Base-by-base conservation (phyloP, 108 stramenopile species). In the Cyclotella choctawhatcheeana region DNA sequence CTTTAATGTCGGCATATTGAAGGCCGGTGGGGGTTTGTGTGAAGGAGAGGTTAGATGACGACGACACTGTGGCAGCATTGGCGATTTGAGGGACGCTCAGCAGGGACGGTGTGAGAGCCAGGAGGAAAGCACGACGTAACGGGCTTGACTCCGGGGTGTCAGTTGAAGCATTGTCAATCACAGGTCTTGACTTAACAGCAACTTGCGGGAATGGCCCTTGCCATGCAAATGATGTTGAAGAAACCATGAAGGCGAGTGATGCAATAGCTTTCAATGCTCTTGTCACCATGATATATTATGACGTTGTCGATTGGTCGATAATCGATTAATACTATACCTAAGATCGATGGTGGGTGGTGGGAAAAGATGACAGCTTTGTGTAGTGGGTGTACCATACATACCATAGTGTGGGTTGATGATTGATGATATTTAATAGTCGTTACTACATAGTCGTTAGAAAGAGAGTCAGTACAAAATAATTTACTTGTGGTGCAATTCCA, bases 1-100 rank as follows among this genome's bases (percentile, higher is more conserved):
- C 37, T 52, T 83, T 89, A 32, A 84, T 83, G 77, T 91, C 90
- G 13, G 85, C 86, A 68, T 83, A 91, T 60, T 86, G 73, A 24
- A 91, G 58, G 12, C 90, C 90, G 29, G 81, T 58, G 44, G 79
- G 44, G 14, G 82, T 65, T 26, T 83, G 69, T 35, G 62, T 73
- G 48, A 61, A 71, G 24, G 67, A 40, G 7, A 77, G 68, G 63
- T 65, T 45, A 21, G 69, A 40, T 10, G 60, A 24, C 3, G 59
- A 27, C 0, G 66, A n/a, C n/a, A n/a, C 22, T 45, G 68, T 55
- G 44, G 76, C 67, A 50, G 71, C 50, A 48, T 34, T 64, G n/a
- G 66, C 21, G 12, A 67, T 13, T 48, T 44, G 47, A 26, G 66
- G 29, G 32, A 48, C 1, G 35, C 47, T 10, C 27, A 55, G 53